A percentile compares a stretch with the other conserved stretches of the same genome.
Conservation (phyloP, 352 stramenopile genomes). For the Phytophthora cryptogea region DNA sequence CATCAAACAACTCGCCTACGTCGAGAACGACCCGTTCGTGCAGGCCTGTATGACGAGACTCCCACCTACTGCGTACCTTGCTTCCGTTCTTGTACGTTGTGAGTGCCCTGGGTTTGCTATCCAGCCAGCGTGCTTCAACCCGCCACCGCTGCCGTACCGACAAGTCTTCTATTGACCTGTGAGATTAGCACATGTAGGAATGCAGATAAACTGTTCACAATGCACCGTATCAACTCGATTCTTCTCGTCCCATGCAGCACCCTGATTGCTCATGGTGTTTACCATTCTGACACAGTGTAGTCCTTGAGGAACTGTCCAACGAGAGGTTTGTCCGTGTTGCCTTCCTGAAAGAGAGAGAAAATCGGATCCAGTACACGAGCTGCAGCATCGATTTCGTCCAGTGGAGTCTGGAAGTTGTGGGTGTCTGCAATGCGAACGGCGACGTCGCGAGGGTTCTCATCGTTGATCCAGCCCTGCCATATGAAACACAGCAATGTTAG, state of each 20-base stretch:
- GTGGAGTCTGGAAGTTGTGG: constrained; percentile 96
- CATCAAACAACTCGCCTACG: constrained; percentile 29
- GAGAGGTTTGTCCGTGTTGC: constrained; percentile 44
- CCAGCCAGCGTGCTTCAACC: constrained; percentile 10
- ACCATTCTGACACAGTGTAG: constrained; percentile 75
- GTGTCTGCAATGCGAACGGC: constrained; percentile 88
- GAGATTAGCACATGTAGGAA: background rate
- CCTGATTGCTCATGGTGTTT: constrained; percentile 24
- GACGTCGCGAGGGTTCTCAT: constrained; percentile 94
- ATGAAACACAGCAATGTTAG: background rate
- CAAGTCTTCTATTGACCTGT: constrained; percentile 14
- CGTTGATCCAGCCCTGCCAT: constrained; percentile 94
- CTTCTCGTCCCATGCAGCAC: background rate
- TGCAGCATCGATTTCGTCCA: constrained; percentile 95
- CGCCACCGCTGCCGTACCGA: constrained; percentile 3
- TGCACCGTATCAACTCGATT: constrained; percentile 20
- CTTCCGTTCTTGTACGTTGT: constrained; percentile 13
- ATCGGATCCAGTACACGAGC: constrained; percentile 94
- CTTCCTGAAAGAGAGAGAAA: constrained; percentile 72
- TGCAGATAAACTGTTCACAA: background rate
- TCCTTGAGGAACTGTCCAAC: constrained; percentile 82
- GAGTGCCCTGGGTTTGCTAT: constrained; percentile 17
- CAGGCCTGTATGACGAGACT: constrained; percentile 39
- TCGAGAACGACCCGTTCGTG: constrained; percentile 43
- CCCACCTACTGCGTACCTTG: constrained; percentile 14